Evolutionary conservation across 306 rosid genomes (phyloP).

Genomic region (Lotus japonicus): DNA sequence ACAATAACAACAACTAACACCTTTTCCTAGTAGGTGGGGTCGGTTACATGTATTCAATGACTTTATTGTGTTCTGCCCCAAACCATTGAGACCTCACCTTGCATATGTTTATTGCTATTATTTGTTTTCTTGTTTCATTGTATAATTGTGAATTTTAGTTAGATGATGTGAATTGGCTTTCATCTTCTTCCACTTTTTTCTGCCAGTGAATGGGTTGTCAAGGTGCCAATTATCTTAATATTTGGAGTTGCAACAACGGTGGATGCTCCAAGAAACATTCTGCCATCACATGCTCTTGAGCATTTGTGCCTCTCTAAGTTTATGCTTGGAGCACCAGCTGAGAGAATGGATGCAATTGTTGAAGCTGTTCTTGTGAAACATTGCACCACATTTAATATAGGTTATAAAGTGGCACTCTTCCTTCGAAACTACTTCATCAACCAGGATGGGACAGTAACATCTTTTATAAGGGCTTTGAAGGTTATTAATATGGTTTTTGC

Average conservation of each 20-base stretch:
- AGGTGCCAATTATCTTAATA: slow-evolving; percentile 71
- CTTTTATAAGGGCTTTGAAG: slow-evolving; percentile 88
- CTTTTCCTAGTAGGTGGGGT: neutral
- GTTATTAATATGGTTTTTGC: slow-evolving; percentile 33
- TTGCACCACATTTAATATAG: slow-evolving; percentile 53
- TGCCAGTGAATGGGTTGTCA: slow-evolving; percentile 80
- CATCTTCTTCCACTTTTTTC: slow-evolving; percentile 18
- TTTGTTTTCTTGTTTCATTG: neutral
- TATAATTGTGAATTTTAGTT: slow-evolving; percentile 5
- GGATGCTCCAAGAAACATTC: slow-evolving; percentile 57
- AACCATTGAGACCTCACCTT: neutral
- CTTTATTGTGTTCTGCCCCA: neutral
- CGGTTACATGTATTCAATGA: neutral
- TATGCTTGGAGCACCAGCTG: slow-evolving; percentile 64
- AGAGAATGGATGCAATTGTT: slow-evolving; percentile 85
- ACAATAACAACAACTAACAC: neutral
- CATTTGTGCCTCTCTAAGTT: slow-evolving; percentile 57
- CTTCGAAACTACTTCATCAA: slow-evolving; percentile 75
- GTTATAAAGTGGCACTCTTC: slow-evolving; percentile 81
- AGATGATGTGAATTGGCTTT: slow-evolving; percentile 14
- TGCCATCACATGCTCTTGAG: slow-evolving; percentile 73
- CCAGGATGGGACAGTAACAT: slow-evolving; percentile 88
- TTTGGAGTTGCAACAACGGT: slow-evolving; percentile 88
- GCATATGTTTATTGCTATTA: neutral
- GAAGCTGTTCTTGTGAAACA: slow-evolving; percentile 78